phyloP scores from a whole-genome alignment of 176 grass and related monocot genomes.

The Otatea glauca region DNA sequence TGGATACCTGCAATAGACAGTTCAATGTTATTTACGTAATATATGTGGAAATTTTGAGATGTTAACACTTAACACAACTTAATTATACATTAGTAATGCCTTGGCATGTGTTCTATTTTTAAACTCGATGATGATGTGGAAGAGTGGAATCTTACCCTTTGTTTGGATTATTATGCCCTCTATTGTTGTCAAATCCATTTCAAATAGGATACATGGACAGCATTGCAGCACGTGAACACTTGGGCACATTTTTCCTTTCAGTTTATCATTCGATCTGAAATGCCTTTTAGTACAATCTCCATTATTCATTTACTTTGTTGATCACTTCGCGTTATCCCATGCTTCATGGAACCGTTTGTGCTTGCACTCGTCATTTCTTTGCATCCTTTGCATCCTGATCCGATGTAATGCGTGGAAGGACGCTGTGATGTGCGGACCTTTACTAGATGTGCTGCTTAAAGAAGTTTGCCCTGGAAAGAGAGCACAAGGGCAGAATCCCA shows the following conservation, averaged over 20 bases:
- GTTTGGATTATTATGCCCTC: background rate
- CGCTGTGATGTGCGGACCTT: background rate
- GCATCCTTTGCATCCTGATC: background rate
- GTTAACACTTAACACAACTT: background rate
- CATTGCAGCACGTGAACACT: background rate
- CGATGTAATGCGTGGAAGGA: constrained; percentile 1
- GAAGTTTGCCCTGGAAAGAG: constrained; percentile 36
- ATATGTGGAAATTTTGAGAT: background rate
- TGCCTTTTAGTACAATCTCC: constrained; percentile 4
- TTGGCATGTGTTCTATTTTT: background rate
- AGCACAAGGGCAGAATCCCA: background rate
- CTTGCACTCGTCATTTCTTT: background rate
- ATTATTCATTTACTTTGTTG: constrained; percentile 1
- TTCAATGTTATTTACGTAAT: background rate
- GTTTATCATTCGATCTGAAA: constrained; percentile 3
- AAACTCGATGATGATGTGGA: background rate
- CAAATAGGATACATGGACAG: background rate
- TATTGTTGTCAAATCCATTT: background rate
- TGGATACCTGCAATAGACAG: background rate
- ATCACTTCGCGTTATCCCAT: constrained; percentile 3
- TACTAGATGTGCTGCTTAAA: constrained; percentile 18
- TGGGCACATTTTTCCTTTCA: background rate
- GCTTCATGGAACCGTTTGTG: background rate
- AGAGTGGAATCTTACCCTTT: background rate
- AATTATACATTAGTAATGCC: background rate